Conservation (phyloP, 2,329 filamentous ascomycete species). For the Sclerotinia nivalis region DNA sequence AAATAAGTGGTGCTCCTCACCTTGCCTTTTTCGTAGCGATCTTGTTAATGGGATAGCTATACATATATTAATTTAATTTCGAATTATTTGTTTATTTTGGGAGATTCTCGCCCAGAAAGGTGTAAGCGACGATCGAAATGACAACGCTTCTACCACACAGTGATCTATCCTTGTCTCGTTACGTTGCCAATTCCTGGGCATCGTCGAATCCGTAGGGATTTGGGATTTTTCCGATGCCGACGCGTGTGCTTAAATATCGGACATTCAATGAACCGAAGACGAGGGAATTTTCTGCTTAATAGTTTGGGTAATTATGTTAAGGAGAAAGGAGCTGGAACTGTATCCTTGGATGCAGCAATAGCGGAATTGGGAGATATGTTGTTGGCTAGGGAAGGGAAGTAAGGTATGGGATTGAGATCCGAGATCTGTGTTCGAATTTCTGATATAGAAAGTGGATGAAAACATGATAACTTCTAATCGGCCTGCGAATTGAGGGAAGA, state of each 20-base stretch:
- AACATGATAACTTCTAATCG: background rate
- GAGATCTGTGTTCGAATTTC: no score
- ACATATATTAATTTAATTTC: background rate
- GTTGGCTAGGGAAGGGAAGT: constrained; percentile 57
- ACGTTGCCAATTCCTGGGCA: background rate
- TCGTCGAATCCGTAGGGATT: background rate
- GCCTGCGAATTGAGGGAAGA: background rate
- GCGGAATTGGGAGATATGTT: constrained; percentile 57
- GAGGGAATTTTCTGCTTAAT: no score
- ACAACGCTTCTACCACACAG: background rate
- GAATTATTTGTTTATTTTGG: background rate
- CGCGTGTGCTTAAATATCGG: background rate
- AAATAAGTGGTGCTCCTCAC: background rate
- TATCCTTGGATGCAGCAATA: constrained; percentile 56
- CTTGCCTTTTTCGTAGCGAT: background rate
- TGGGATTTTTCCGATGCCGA: background rate
- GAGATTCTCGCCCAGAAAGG: background rate
- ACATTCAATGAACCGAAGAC: no score
- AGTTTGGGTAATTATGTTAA: no score
- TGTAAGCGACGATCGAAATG: background rate
- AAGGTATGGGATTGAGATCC: background rate
- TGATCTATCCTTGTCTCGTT: background rate
- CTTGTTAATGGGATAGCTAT: no score
- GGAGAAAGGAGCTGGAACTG: constrained; percentile 30
- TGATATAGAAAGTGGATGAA: background rate